phyloP scores from a whole-genome alignment of 208 protist species.

The Acanthamoeba quina region DNA sequence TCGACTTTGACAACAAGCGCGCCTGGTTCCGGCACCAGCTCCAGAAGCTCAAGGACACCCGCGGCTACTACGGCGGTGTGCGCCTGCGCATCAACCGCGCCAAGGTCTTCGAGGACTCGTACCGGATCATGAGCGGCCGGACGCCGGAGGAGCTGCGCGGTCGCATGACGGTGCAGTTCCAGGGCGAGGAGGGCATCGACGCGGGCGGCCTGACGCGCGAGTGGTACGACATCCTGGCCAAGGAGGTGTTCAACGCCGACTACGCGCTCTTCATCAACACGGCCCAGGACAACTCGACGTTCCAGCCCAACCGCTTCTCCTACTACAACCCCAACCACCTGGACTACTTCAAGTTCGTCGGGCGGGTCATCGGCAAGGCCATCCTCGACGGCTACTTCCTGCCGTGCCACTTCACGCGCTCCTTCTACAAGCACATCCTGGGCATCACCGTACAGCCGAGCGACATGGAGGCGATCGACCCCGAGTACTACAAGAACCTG shows the following conservation, averaged over 20 bases:
- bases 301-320: conserved; percentile 97
- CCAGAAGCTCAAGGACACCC: conserved; percentile 72
- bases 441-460: conserved; percentile 91
- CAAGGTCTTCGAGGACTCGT: conserved; percentile 86
- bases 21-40: conserved; percentile 81
- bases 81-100: conserved; percentile 79
- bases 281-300: conserved; percentile 75
- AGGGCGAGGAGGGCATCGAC: conserved; percentile 95
- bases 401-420: conserved; percentile 97
- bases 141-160: conserved; percentile 91
- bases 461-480: conserved; percentile 98
- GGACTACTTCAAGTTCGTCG: conserved; percentile 97
- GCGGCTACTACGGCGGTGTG: conserved; percentile 72
- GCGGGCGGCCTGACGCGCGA: conserved; percentile 97
- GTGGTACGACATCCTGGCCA: conserved; percentile 96
- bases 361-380: conserved; percentile 85
- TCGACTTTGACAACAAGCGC: conserved; percentile 88
- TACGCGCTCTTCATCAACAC: conserved; percentile 95
- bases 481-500: conserved; percentile 95
- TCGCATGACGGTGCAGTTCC: conserved; percentile 95
- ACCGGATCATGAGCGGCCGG: conserved; percentile 64
- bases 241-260: conserved; percentile 96
- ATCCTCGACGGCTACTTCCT: conserved; percentile 95
- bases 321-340: conserved; percentile 98
- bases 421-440: conserved; percentile 99